Conservation (phyloP, 805 yeast genomes). For the Candida mattraensis region DNA sequence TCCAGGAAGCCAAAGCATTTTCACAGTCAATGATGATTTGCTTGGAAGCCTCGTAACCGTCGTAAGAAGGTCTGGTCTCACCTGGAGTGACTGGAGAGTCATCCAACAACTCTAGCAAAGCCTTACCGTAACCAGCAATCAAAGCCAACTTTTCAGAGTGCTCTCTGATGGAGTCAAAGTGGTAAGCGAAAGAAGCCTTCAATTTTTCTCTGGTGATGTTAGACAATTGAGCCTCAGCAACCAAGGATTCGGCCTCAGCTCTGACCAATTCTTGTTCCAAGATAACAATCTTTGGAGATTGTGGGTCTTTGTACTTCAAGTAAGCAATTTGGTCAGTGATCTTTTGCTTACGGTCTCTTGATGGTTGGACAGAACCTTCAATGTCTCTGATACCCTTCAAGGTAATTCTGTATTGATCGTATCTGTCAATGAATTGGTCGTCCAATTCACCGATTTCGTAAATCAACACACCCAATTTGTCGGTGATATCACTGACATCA, state of each 20-base stretch:
- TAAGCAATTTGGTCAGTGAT: constrained; percentile 97
- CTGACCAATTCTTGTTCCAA: constrained; percentile 98
- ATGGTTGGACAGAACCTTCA: constrained; percentile 97
- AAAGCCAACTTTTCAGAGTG: constrained; percentile 93
- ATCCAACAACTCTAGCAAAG: constrained; percentile 90
- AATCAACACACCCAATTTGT: constrained; percentile 92
- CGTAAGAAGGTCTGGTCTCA: constrained; percentile 97
- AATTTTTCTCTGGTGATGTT: constrained; percentile 97
- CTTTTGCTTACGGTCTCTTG: constrained; percentile 96
- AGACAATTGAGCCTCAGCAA: constrained; percentile 98
- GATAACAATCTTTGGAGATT: constrained; percentile 91
- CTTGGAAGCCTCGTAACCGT: constrained; percentile 96
- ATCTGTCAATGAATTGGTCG: constrained; percentile 97
- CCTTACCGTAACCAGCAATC: constrained; percentile 99
- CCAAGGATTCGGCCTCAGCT: constrained; percentile 98
- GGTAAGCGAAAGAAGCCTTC: constrained; percentile 96
- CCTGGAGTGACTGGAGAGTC: constrained; percentile 99
- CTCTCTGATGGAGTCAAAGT: constrained; percentile 93
- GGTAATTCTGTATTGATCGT: constrained; percentile 96
- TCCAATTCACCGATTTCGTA: constrained; percentile 97
- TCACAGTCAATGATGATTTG: constrained; percentile 97
- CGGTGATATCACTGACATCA: constrained; percentile 95
- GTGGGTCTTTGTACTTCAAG: constrained; percentile 97
- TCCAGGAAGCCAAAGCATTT: constrained; percentile 94
- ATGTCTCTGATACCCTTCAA: constrained; percentile 93